Evolutionary conservation across 2,329 filamentous ascomycete genomes (phyloP).

Genomic region (Trichophyton equinum): DNA sequence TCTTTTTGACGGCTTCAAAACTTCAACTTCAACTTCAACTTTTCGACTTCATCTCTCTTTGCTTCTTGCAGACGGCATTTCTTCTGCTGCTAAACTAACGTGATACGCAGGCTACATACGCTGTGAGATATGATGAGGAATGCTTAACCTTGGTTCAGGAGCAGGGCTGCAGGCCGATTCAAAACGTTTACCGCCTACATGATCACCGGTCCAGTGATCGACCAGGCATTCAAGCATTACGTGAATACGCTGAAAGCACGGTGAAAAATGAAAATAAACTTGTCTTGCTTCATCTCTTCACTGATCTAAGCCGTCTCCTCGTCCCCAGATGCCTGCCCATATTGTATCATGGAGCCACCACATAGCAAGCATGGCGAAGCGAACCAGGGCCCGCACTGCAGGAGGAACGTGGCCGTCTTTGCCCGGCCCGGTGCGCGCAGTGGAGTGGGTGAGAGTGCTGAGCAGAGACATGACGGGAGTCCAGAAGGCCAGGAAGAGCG

Average conservation of each 20-base stretch:
- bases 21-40: neutral
- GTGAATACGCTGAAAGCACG: too few species aligned
- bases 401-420: neutral
- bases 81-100: neutral
- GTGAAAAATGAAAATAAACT: too few species aligned
- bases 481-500: slow-evolving; percentile 5
- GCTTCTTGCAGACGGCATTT: neutral
- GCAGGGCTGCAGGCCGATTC: neutral
- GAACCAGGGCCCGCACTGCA: neutral
- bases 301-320: neutral
- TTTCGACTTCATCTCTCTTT: neutral
- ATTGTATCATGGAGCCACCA: slow-evolving; percentile 5
- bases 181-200: neutral
- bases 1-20: neutral
- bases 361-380: slow-evolving; percentile 3
- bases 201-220: neutral
- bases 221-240: too few species aligned
- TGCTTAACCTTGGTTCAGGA: too few species aligned
- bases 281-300: too few species aligned
- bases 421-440: neutral
- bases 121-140: neutral
- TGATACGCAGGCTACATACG: neutral
- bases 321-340: slow-evolving; percentile 1
- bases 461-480: slow-evolving; percentile 1
- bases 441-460: neutral